Conservation (phyloP, 2,329 filamentous ascomycete species). For the Fulvia fulva region DNA sequence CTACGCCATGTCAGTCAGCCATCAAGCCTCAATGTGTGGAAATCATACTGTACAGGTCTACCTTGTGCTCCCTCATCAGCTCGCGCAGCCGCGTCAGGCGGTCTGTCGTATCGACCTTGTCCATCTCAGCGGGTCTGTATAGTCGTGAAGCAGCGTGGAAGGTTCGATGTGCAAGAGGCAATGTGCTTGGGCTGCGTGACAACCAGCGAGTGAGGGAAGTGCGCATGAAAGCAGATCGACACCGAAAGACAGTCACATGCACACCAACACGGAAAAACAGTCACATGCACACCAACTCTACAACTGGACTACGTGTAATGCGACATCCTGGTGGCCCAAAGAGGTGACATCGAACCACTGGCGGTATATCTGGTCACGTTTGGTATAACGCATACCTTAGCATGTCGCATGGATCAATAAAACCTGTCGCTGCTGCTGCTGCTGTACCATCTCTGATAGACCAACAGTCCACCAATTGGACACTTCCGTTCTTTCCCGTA, state of each 20-base stretch:
- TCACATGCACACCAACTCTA: no score
- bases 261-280: background rate
- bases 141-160: slow-evolving; percentile 22
- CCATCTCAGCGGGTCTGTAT: slow-evolving; percentile 57
- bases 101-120: slow-evolving; percentile 70
- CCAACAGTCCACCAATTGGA: background rate
- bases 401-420: no score
- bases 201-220: slow-evolving; percentile 9
- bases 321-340: background rate
- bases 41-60: slow-evolving; percentile 85
- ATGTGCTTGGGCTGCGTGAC: slow-evolving; percentile 1
- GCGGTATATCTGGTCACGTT: background rate
- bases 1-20: slow-evolving; percentile 51
- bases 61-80: slow-evolving; percentile 79
- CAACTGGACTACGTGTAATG: no score
- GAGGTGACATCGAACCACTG: background rate
- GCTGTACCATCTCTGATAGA: background rate
- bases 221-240: slow-evolving; percentile 9
- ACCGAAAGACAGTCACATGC: background rate
- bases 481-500: background rate
- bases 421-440: no score
- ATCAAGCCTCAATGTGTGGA: slow-evolving; percentile 18
- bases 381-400: no score
- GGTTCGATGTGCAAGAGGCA: slow-evolving; percentile 4
- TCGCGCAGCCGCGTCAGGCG: slow-evolving; percentile 72